A percentile compares a stretch with the other conserved stretches of the same genome.
Conservation (phyloP, 1,139 yeast species). For the Magnusiomyces magnusii region DNA sequence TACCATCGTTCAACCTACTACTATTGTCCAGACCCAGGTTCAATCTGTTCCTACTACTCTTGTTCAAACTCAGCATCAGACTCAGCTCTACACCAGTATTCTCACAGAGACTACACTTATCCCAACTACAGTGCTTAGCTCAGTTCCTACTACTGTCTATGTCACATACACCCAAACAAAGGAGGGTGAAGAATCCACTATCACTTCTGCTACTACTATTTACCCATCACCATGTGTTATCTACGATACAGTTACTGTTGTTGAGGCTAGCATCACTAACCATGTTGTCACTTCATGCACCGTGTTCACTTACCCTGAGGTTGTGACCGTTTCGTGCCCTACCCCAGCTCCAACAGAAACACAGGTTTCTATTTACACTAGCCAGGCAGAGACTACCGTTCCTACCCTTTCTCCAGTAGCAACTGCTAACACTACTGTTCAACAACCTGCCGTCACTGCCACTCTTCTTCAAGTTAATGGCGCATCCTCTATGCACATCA, state of each 20-base stretch:
- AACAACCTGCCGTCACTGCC: not conserved
- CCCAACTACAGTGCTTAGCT: not conserved
- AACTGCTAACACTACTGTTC: not conserved
- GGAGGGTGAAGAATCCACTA: constrained; percentile 1
- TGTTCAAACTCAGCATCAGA: constrained; percentile 5
- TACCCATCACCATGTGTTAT: constrained; percentile 2
- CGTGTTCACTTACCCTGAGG: not conserved
- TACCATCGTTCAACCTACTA: constrained; percentile 8
- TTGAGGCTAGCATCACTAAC: not conserved
- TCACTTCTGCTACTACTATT: constrained; percentile 1
- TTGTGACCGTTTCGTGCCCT: not conserved
- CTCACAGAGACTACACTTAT: not conserved
- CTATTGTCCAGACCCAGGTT: constrained; percentile 7
- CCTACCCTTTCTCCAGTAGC: not conserved
- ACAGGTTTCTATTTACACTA: too few relatives aligned
- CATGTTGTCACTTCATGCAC: constrained; percentile 1
- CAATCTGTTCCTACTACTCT: constrained; percentile 4
- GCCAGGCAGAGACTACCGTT: not conserved
- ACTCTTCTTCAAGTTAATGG: constrained; percentile 1
- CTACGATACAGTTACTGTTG: not conserved
- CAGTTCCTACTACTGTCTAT: constrained; percentile 6
- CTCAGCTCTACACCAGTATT: not conserved
- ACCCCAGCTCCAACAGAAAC: not conserved
- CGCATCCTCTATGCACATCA: not conserved
- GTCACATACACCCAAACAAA: not conserved